These are phyloP conservation scores for Sclerotinia minor DNA, from an alignment of 2,329 filamentous ascomycete species.

Conservation along the genomic window DNA sequence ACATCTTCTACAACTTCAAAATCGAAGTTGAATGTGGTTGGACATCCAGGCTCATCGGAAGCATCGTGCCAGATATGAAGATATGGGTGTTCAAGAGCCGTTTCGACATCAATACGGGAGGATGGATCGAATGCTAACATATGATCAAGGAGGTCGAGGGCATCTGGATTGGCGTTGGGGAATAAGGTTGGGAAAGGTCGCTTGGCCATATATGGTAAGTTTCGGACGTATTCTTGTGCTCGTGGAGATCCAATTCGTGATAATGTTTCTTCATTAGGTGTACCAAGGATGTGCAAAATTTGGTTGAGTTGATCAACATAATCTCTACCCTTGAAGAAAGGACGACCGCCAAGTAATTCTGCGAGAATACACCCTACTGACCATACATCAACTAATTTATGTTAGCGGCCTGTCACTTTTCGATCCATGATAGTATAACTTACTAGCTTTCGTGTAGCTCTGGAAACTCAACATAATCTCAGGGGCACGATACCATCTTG, in stretches of 20 bases:
- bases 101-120: conserved; percentile 88
- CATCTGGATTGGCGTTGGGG: conserved; percentile 92
- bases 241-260: conserved; percentile 91
- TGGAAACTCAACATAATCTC: conserved; percentile 99
- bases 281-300: conserved; percentile 96
- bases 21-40: conserved; percentile 94
- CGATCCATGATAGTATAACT: conserved; percentile 47
- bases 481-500: conserved; percentile 96
- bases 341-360: conserved; percentile 90
- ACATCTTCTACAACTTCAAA: conserved; percentile 98
- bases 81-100: conserved; percentile 94
- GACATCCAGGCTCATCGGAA: conserved; percentile 91
- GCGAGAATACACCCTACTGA: conserved; percentile 97
- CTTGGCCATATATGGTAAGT: conserved; percentile 93
- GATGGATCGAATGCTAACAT: conserved; percentile 98
- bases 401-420: conserved; percentile 26
- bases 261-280: conserved; percentile 92
- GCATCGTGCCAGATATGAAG: conserved; percentile 96
- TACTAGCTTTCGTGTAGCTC: conserved; percentile 99
- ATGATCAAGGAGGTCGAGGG: conserved; percentile 89
- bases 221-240: conserved; percentile 97
- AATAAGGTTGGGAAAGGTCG: conserved; percentile 86
- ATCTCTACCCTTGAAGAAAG: conserved; percentile 98
- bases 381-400: conserved; percentile 87
- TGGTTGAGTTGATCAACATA: conserved; percentile 99